Percentiles rank a stretch among this genome's conserved stretches.
phyloP scores from a whole-genome alignment of 768 basidiomycete genomes.

The Tylopilus cervinicoccineus region DNA sequence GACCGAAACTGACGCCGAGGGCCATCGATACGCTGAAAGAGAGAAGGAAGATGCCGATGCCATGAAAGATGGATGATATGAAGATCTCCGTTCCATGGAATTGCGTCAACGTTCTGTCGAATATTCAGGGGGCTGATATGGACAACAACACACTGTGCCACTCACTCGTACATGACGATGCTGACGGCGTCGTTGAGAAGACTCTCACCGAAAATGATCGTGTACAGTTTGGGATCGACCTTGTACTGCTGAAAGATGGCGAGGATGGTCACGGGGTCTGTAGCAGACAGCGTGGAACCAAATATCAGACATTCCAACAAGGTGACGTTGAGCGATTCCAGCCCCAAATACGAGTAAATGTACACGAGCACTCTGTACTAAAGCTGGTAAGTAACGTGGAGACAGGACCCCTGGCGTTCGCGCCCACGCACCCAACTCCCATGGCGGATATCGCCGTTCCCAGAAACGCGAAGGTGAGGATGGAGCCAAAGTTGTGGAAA shows the following conservation, averaged over 20 bases:
- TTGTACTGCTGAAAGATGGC: slow-evolving; percentile 99
- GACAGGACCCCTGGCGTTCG: background rate
- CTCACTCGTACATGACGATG: slow-evolving; percentile 99
- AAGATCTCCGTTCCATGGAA: slow-evolving; percentile 90
- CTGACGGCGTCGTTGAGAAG: slow-evolving; percentile 97
- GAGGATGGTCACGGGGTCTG: slow-evolving; percentile 96
- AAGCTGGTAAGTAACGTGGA: slow-evolving; percentile 39
- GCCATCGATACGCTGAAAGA: slow-evolving; percentile 95
- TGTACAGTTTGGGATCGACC: slow-evolving; percentile 97
- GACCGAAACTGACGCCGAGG: slow-evolving; percentile 87
- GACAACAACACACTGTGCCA: slow-evolving; percentile 20
- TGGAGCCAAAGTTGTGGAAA: slow-evolving; percentile 97
- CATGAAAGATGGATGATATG: slow-evolving; percentile 86
- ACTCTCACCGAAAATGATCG: slow-evolving; percentile 95
- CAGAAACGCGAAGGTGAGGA: slow-evolving; percentile 87
- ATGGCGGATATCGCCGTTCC: slow-evolving; percentile 97
- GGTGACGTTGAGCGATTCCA: slow-evolving; percentile 83
- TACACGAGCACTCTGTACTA: slow-evolving; percentile 84
- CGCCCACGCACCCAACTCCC: slow-evolving; percentile 78
- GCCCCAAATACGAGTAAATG: slow-evolving; percentile 88
- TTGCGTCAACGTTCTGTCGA: slow-evolving; percentile 75
- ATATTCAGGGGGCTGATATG: background rate
- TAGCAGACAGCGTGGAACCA: slow-evolving; percentile 94
- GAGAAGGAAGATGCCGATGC: slow-evolving; percentile 95
- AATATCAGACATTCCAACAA: slow-evolving; percentile 94